Percentiles rank a stretch among this genome's conserved stretches.
These are phyloP conservation scores for Dipteronia sinensis DNA, from an alignment of 345 rosid species.

Conservation along the genomic window DNA sequence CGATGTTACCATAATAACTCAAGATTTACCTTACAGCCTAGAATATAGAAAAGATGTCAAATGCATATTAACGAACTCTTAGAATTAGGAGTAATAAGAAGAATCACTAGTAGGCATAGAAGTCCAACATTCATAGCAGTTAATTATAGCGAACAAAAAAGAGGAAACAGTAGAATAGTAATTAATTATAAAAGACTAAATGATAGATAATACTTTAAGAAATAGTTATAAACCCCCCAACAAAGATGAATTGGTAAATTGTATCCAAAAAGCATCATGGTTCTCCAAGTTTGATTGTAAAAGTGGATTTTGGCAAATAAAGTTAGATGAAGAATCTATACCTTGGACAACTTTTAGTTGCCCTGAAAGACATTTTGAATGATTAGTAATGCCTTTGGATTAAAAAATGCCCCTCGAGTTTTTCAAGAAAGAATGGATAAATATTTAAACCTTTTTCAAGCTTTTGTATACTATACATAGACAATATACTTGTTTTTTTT, in stretches of 20 bases:
- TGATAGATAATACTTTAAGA: neutral
- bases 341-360: neutral
- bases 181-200: neutral
- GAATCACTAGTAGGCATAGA: neutral
- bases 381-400: too few relatives aligned
- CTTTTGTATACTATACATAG: too few relatives aligned
- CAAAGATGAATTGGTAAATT: neutral
- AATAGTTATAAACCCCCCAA: neutral
- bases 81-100: neutral
- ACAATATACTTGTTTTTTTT: too few relatives aligned
- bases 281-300: neutral
- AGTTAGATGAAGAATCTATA: neutral
- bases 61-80: neutral
- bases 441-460: too few relatives aligned
- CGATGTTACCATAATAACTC: too few relatives aligned
- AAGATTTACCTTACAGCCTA: too few relatives aligned
- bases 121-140: neutral
- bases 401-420: too few relatives aligned
- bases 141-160: neutral
- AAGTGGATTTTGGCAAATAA: neutral
- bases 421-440: too few relatives aligned
- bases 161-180: neutral
- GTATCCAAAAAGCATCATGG: neutral
- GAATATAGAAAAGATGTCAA: neutral
- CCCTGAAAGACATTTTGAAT: neutral